These are phyloP conservation scores for Mortierella sp. DNA, from an alignment of 371 early-diverging fungal species.

Conservation along the genomic window DNA sequence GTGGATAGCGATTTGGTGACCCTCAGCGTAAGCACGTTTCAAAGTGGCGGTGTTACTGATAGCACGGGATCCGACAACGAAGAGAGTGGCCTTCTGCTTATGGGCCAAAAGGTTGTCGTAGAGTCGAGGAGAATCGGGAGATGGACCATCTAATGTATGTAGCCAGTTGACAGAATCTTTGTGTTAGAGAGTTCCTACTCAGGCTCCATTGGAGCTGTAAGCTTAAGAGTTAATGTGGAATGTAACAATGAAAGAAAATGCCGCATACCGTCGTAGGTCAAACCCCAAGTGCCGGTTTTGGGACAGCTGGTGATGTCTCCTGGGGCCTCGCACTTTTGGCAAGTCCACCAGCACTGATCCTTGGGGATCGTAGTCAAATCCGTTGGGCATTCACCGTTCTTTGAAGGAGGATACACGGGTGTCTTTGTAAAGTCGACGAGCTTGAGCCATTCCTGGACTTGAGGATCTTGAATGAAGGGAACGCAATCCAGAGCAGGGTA, in stretches of 20 bases:
- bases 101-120: too few species aligned
- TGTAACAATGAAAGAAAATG: too few species aligned
- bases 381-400: constrained; percentile 31
- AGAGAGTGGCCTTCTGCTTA: too few species aligned
- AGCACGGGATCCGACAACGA: too few species aligned
- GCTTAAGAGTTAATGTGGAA: too few species aligned
- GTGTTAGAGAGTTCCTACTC: too few species aligned
- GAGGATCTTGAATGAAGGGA: constrained; percentile 43
- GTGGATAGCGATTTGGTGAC: constrained; percentile 61
- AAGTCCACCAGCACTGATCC: constrained; percentile 51
- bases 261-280: constrained; percentile 60
- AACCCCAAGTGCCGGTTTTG: constrained; percentile 60
- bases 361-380: constrained; percentile 25
- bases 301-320: constrained; percentile 38
- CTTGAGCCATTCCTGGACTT: constrained; percentile 39
- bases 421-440: constrained; percentile 37
- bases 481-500: constrained; percentile 42
- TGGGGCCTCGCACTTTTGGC: constrained; percentile 43
- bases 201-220: too few species aligned
- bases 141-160: too few species aligned
- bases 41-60: too few species aligned
- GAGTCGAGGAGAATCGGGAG: too few species aligned
- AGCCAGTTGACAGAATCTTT: too few species aligned
- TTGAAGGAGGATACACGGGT: constrained; percentile 30
- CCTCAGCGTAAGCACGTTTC: constrained; percentile 20